Percentiles rank a stretch among this genome's conserved stretches.
phyloP scores from a whole-genome alignment of 2,329 filamentous ascomycete species.

The Trichoderma atrobrunneum region DNA sequence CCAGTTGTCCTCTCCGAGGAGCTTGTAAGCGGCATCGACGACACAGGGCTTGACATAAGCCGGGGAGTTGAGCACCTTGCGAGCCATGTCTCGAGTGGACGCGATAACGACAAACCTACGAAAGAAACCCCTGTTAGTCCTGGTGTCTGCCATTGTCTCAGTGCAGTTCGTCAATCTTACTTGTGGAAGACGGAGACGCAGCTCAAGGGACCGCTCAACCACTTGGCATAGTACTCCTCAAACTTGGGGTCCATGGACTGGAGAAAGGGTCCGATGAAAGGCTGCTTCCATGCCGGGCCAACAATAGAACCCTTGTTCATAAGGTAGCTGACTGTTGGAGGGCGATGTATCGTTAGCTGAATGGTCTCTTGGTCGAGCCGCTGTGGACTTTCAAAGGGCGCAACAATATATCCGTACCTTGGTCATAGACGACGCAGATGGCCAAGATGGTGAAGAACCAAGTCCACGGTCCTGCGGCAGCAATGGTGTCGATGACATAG shows the following conservation, averaged over 20 bases:
- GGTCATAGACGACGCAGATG: constrained; percentile 78
- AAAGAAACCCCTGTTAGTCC: not conserved
- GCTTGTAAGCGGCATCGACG: constrained; percentile 89
- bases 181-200: constrained; percentile 99
- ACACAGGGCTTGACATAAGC: constrained; percentile 92
- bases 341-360: not conserved
- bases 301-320: constrained; percentile 72
- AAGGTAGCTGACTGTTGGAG: constrained; percentile 65
- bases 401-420: constrained; percentile 58
- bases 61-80: constrained; percentile 96
- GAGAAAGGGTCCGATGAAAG: constrained; percentile 93
- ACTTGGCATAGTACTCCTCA: constrained; percentile 86
- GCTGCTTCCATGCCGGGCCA: constrained; percentile 72
- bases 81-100: constrained; percentile 88
- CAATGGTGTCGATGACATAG: constrained; percentile 52
- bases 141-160: not conserved
- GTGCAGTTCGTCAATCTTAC: constrained; percentile 48
- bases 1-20: constrained; percentile 90
- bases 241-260: constrained; percentile 91
- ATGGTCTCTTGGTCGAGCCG: not conserved
- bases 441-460: constrained; percentile 68
- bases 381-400: not conserved
- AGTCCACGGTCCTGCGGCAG: constrained; percentile 58
- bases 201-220: constrained; percentile 85
- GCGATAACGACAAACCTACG: constrained; percentile 92